phyloP scores from a whole-genome alignment of 345 rosid genomes.

The Ricinus communis region DNA sequence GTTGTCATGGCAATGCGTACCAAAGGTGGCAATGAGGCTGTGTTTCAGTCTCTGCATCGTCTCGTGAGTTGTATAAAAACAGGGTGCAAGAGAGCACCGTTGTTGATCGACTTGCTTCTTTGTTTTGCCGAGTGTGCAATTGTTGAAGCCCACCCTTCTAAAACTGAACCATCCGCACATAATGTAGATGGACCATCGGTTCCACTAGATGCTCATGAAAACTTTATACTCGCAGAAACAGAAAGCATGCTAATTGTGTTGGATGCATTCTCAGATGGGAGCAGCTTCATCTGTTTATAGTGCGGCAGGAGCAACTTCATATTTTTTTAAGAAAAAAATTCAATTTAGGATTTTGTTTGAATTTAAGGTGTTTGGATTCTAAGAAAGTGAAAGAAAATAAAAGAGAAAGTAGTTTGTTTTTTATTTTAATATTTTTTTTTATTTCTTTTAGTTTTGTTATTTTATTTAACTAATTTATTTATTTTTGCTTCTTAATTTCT shows the following conservation, averaged over 20 bases:
- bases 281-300: conserved; percentile 85
- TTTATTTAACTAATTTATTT: too few relatives aligned
- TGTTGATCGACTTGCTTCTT: conserved; percentile 4
- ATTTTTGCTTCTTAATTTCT: too few relatives aligned
- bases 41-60: conserved; percentile 53
- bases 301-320: too few relatives aligned
- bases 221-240: conserved; percentile 75
- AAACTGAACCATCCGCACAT: conserved; percentile 28
- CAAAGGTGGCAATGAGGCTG: conserved; percentile 82
- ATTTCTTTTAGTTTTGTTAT: too few relatives aligned
- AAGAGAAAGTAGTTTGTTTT: too few relatives aligned
- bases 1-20: conserved; percentile 72
- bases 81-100: conserved; percentile 53
- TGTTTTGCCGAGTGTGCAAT: conserved; percentile 36
- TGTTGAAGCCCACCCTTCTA: conserved; percentile 67
- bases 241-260: conserved; percentile 76
- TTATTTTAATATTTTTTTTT: too few relatives aligned
- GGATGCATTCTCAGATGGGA: conserved; percentile 90
- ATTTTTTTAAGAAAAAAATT: too few relatives aligned
- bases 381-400: too few relatives aligned
- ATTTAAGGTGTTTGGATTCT: too few relatives aligned
- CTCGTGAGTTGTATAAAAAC: conserved; percentile 65
- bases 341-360: too few relatives aligned
- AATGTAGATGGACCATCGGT: conserved; percentile 23
- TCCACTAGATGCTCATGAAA: conserved; percentile 41